Evolutionary conservation across 495 filamentous ascomycete species (phyloP).

Genomic region (Penicillium soppii): DNA sequence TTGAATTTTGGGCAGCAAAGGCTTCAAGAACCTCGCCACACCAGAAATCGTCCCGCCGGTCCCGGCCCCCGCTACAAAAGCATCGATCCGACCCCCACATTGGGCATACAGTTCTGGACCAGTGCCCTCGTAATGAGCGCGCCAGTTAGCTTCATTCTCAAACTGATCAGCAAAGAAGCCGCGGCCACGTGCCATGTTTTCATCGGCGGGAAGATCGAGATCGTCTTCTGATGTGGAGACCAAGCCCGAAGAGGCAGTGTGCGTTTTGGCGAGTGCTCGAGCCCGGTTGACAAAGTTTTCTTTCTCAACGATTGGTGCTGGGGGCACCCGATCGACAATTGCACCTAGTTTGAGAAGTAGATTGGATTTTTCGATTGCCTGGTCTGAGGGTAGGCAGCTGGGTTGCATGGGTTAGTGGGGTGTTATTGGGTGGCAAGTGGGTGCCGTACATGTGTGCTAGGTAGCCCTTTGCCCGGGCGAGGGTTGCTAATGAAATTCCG

Average conservation of each 20-base stretch:
- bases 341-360: slow-evolving; percentile 89
- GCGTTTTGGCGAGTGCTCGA: slow-evolving; percentile 69
- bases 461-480: slow-evolving; percentile 87
- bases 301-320: slow-evolving; percentile 86
- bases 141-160: slow-evolving; percentile 83
- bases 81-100: slow-evolving; percentile 73
- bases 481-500: slow-evolving; percentile 86
- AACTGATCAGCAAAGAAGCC: slow-evolving; percentile 98
- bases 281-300: slow-evolving; percentile 95
- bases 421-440: not conserved
- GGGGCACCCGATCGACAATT: slow-evolving; percentile 80
- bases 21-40: slow-evolving; percentile 78
- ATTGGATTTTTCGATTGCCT: slow-evolving; percentile 82
- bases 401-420: slow-evolving; percentile 13
- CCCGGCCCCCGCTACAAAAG: slow-evolving; percentile 93
- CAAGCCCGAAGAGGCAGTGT: slow-evolving; percentile 53
- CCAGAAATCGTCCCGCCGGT: slow-evolving; percentile 94
- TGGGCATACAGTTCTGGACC: slow-evolving; percentile 87
- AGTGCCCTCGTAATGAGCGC: slow-evolving; percentile 77
- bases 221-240: slow-evolving; percentile 5
- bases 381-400: slow-evolving; percentile 93
- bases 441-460: slow-evolving; percentile 77
- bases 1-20: slow-evolving; percentile 57
- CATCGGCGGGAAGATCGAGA: slow-evolving; percentile 11
- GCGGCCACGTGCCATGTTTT: slow-evolving; percentile 30